phyloP scores from a whole-genome alignment of 768 basidiomycete species.

The Mycena leptocephala region DNA sequence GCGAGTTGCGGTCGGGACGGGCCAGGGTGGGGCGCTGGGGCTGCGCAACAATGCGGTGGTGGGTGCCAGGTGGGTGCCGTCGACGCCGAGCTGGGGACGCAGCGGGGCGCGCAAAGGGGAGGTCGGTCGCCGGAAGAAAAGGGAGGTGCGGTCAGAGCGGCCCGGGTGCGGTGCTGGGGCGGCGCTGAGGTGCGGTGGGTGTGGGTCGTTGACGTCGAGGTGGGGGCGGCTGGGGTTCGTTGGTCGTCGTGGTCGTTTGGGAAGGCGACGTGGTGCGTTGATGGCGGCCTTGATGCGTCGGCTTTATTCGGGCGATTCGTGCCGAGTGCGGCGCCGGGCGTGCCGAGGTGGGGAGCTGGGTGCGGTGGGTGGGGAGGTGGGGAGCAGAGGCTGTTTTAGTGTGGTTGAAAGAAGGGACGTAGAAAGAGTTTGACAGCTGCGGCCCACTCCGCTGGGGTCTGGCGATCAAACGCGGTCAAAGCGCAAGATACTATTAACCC shows the following conservation, averaged over 20 bases:
- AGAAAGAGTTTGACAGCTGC: background rate
- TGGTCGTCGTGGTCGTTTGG: background rate
- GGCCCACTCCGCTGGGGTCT: background rate
- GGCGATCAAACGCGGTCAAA: slow-evolving; percentile 1
- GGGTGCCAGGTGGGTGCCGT: background rate
- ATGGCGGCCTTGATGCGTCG: background rate
- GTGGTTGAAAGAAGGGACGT: background rate
- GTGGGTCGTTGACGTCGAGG: too few species aligned
- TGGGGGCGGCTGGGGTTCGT: background rate
- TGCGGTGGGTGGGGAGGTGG: background rate
- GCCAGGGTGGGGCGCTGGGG: too few species aligned
- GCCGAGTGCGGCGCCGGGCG: background rate
- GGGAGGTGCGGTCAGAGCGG: background rate
- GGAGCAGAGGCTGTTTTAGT: background rate
- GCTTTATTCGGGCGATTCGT: background rate
- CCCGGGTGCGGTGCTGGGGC: background rate
- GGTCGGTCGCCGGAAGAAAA: background rate
- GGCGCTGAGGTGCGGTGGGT: background rate
- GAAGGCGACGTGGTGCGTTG: background rate
- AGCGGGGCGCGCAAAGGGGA: background rate
- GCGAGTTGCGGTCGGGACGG: too few species aligned
- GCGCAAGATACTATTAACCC: background rate
- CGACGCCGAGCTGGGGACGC: background rate
- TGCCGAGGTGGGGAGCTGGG: background rate
- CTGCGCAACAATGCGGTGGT: too few species aligned